phyloP scores from a whole-genome alignment of 2,329 filamentous ascomycete genomes.

The Diaporthe sp. region DNA sequence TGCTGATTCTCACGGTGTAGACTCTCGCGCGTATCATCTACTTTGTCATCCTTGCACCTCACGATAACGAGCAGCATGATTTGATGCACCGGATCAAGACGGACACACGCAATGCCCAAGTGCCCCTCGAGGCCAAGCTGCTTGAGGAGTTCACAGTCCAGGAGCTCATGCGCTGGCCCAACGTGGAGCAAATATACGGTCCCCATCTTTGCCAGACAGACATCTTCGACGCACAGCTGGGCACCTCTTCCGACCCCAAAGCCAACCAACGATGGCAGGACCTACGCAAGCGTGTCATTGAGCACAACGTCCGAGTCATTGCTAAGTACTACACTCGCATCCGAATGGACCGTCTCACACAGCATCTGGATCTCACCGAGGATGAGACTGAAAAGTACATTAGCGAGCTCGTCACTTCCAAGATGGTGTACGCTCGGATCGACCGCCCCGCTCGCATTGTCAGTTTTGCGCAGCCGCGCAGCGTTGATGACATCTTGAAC shows the following conservation, averaged over 20 bases:
- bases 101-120: slow-evolving; percentile 84
- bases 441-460: slow-evolving; percentile 93
- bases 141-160: slow-evolving; percentile 95
- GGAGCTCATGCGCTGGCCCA: slow-evolving; percentile 98
- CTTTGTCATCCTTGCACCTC: slow-evolving; percentile 95
- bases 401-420: slow-evolving; percentile 94
- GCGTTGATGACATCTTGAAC: slow-evolving; percentile 96
- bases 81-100: slow-evolving; percentile 92
- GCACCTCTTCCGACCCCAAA: slow-evolving; percentile 81
- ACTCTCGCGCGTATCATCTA: slow-evolving; percentile 95
- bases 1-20: slow-evolving; percentile 57
- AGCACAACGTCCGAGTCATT: slow-evolving; percentile 97
- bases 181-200: slow-evolving; percentile 90
- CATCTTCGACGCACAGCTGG: slow-evolving; percentile 81
- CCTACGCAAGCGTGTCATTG: slow-evolving; percentile 96
- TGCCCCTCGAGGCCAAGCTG: slow-evolving; percentile 85
- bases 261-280: slow-evolving; percentile 92
- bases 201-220: slow-evolving; percentile 90
- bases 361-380: slow-evolving; percentile 91
- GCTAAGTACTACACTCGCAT: slow-evolving; percentile 99
- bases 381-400: slow-evolving; percentile 99
- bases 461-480: slow-evolving; percentile 93
- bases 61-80: slow-evolving; percentile 99
- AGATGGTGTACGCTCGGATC: slow-evolving; percentile 98
- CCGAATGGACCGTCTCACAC: slow-evolving; percentile 88